Evolutionary conservation across 176 grass and related monocot genomes (phyloP).

Genomic region (Avena atlantica): DNA sequence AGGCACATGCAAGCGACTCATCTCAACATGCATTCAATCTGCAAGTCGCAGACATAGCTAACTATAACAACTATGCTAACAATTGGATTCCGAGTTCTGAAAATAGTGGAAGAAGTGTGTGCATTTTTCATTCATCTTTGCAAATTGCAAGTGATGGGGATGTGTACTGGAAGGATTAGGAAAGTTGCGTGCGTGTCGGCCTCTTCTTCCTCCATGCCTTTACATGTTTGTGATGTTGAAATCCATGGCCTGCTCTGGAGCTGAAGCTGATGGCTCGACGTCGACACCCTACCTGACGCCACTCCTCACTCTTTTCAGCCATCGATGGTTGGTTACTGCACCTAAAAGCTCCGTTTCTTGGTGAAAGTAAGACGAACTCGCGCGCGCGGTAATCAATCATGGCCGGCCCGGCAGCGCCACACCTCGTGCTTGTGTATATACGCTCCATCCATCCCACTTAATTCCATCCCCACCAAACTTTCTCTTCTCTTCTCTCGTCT

Average conservation of each 20-base stretch:
- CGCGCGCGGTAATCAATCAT: conserved; percentile 20
- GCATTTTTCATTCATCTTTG: not conserved
- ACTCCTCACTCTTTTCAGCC: conserved; percentile 37
- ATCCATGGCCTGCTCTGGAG: conserved; percentile 20
- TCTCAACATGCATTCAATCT: not conserved
- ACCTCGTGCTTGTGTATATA: not conserved
- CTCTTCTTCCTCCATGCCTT: conserved; percentile 21
- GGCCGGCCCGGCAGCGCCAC: not conserved
- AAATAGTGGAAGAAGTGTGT: not conserved
- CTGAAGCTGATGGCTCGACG: conserved; percentile 4
- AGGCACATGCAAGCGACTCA: conserved; percentile 9
- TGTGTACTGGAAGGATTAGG: not conserved
- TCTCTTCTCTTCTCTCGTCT: not conserved
- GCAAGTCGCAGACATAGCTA: not conserved
- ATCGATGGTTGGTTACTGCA: not conserved
- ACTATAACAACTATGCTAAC: not conserved
- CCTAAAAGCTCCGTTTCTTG: conserved; percentile 14
- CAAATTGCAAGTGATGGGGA: conserved; percentile 14
- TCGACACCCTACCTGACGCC: conserved; percentile 31
- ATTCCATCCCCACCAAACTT: not conserved
- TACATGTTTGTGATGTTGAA: conserved; percentile 19
- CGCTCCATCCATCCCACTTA: not conserved
- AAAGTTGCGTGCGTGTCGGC: conserved; percentile 11
- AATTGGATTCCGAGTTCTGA: not conserved
- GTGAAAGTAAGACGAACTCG: conserved; percentile 18